These are phyloP conservation scores for Microbotryum intermedium DNA, from an alignment of 1,284 basidiomycete genomes.

Conservation along the genomic window DNA sequence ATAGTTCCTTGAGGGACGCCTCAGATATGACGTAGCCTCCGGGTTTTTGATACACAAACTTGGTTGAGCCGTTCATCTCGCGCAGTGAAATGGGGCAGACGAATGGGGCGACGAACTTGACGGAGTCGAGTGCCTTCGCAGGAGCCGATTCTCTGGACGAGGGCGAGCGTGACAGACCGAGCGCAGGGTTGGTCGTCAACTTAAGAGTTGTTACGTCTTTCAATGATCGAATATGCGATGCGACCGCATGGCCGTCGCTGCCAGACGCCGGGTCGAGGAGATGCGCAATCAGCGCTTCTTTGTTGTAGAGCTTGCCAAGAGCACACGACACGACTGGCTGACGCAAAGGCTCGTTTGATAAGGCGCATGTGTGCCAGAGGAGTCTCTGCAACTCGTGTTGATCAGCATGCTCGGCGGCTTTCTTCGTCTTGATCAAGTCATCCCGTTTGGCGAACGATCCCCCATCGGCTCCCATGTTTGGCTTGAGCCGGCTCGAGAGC, in stretches of 20 bases:
- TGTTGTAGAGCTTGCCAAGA: conserved; percentile 87
- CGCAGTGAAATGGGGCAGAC: conserved; percentile 81
- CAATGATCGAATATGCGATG: conserved; percentile 69
- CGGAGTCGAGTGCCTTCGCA: conserved; percentile 39
- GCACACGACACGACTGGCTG: conserved; percentile 81
- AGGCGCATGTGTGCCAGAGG: conserved; percentile 79
- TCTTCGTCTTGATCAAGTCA: conserved; percentile 63
- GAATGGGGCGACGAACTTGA: conserved; percentile 53
- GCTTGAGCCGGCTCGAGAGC: background rate
- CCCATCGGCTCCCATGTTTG: conserved; percentile 24
- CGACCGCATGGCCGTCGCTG: conserved; percentile 33
- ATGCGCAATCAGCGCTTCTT: conserved; percentile 80
- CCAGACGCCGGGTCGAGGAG: conserved; percentile 51
- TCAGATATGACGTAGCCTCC: conserved; percentile 86
- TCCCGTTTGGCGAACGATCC: conserved; percentile 61
- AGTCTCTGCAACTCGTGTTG: conserved; percentile 62
- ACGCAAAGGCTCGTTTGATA: conserved; percentile 80
- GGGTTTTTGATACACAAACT: conserved; percentile 73
- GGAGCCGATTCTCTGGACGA: conserved; percentile 31
- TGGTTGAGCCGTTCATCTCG: conserved; percentile 83
- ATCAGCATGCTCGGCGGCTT: conserved; percentile 75
- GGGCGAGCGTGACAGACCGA: conserved; percentile 45
- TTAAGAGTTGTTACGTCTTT: conserved; percentile 83
- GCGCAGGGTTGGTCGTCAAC: conserved; percentile 61
- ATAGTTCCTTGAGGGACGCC: conserved; percentile 53